phyloP scores from a whole-genome alignment of 2,329 filamentous ascomycete genomes.

The Curvularia hawaiiensis region DNA sequence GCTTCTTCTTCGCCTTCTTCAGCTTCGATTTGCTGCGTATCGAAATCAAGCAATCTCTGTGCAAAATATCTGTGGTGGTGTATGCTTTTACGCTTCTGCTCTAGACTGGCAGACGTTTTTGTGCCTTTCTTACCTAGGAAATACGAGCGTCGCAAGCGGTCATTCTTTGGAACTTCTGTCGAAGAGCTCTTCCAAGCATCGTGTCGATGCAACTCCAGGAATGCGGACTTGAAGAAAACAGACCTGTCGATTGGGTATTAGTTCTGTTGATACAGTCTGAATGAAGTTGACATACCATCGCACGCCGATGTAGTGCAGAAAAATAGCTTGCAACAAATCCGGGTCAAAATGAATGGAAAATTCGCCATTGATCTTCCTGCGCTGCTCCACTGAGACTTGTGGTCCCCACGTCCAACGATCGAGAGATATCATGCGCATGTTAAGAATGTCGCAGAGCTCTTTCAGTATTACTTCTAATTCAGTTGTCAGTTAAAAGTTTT shows the following conservation, averaged over 20 bases:
- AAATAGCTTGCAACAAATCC: conserved; percentile 41
- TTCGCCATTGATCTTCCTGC: conserved; percentile 35
- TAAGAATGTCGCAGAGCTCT: conserved; percentile 41
- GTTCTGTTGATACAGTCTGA: neutral
- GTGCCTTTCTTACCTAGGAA: conserved; percentile 28
- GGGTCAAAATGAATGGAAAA: conserved; percentile 40
- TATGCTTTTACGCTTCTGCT: conserved; percentile 24
- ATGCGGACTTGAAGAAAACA: conserved; percentile 37
- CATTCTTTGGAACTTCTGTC: conserved; percentile 22
- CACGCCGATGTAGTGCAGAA: conserved; percentile 40
- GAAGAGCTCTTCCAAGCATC: conserved; percentile 29
- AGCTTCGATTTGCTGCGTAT: conserved; percentile 28
- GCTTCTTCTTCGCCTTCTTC: conserved; percentile 42
- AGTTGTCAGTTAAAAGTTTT: neutral
- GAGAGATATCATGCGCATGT: conserved; percentile 37
- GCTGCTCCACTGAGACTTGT: conserved; percentile 35
- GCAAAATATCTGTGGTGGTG: conserved; percentile 33
- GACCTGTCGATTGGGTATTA: conserved; percentile 16
- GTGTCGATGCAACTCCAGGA: conserved; percentile 24
- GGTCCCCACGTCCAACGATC: conserved; percentile 40
- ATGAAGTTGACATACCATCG: conserved; percentile 22
- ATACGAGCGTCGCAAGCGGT: conserved; percentile 31
- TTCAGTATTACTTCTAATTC: conserved; percentile 30
- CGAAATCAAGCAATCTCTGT: conserved; percentile 33
- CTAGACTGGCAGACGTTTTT: conserved; percentile 13